Evolutionary conservation across 805 yeast species (phyloP).

Genomic region (Teunomyces stri): DNA sequence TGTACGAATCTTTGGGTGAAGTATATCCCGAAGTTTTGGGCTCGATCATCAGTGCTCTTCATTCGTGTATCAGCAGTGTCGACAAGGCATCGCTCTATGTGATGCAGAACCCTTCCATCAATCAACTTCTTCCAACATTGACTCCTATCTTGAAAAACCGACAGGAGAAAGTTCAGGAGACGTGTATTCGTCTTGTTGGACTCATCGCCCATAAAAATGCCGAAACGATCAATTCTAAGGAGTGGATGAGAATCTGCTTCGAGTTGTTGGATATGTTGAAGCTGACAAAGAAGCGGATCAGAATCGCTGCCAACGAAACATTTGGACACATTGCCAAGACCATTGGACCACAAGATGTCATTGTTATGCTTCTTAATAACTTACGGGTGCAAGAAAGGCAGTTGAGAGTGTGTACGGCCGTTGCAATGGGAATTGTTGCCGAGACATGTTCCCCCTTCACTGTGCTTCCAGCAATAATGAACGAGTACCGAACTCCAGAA

Average conservation of each 20-base stretch:
- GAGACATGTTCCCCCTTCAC: slow-evolving; percentile 91
- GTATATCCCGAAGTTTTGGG: slow-evolving; percentile 92
- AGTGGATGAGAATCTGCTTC: slow-evolving; percentile 96
- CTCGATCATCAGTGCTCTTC: slow-evolving; percentile 71
- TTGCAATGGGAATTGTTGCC: slow-evolving; percentile 96
- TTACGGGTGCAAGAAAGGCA: slow-evolving; percentile 94
- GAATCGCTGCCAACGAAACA: slow-evolving; percentile 83
- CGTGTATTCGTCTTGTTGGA: slow-evolving; percentile 76
- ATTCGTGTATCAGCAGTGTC: slow-evolving; percentile 57
- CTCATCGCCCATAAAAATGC: slow-evolving; percentile 77
- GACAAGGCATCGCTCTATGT: slow-evolving; percentile 57
- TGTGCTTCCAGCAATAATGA: slow-evolving; percentile 90
- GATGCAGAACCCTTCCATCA: slow-evolving; percentile 63
- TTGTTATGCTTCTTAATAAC: slow-evolving; percentile 79
- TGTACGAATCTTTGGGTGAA: slow-evolving; percentile 92
- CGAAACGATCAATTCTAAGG: slow-evolving; percentile 82
- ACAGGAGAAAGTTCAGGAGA: slow-evolving; percentile 87
- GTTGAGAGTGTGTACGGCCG: slow-evolving; percentile 93
- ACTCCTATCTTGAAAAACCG: slow-evolving; percentile 89
- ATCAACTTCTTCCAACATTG: slow-evolving; percentile 79
- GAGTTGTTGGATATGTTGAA: slow-evolving; percentile 87
- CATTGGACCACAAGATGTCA: slow-evolving; percentile 93
- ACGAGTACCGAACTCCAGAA: slow-evolving; percentile 91
- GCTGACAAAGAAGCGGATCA: slow-evolving; percentile 69
- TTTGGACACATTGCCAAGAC: slow-evolving; percentile 90